Evolutionary conservation across 1,284 basidiomycete genomes (phyloP).

Genomic region (Coniferiporia sulphurascens): DNA sequence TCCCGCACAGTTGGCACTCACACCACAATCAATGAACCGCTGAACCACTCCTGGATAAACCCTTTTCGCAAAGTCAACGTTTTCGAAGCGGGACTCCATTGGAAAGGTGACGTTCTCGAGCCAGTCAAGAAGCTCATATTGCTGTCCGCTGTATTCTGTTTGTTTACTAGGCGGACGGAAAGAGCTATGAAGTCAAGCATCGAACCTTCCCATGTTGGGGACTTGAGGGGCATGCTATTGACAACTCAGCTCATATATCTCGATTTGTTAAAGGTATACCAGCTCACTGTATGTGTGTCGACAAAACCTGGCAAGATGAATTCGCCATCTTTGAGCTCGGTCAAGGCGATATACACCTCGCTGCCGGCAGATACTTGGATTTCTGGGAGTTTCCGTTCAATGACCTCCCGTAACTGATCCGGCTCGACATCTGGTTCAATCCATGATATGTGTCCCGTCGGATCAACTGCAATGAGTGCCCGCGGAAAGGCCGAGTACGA

Average conservation of each 20-base stretch:
- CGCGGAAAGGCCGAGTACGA: slow-evolving; percentile 49
- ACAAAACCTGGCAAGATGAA: slow-evolving; percentile 88
- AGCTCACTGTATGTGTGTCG: slow-evolving; percentile 81
- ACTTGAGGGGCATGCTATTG: slow-evolving; percentile 81
- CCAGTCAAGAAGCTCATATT: slow-evolving; percentile 91
- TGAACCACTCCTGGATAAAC: slow-evolving; percentile 75
- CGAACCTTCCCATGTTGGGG: slow-evolving; percentile 77
- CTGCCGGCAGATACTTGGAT: slow-evolving; percentile 17
- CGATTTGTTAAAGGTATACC: slow-evolving; percentile 22
- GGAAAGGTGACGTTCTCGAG: slow-evolving; percentile 86
- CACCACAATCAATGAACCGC: slow-evolving; percentile 72
- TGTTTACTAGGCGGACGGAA: neutral
- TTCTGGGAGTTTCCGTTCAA: slow-evolving; percentile 37
- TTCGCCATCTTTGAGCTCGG: slow-evolving; percentile 58
- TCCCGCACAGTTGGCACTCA: slow-evolving; percentile 37
- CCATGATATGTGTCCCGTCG: slow-evolving; percentile 64
- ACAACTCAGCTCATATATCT: slow-evolving; percentile 4
- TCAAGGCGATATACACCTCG: slow-evolving; percentile 32
- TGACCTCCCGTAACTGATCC: slow-evolving; percentile 37
- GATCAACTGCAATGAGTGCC: slow-evolving; percentile 56
- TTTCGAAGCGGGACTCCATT: slow-evolving; percentile 76
- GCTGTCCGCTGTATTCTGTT: slow-evolving; percentile 52
- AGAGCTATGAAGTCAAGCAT: slow-evolving; percentile 5
- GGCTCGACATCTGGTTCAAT: slow-evolving; percentile 51
- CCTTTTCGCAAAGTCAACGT: slow-evolving; percentile 64